Evolutionary conservation across 305 asterid genomes (phyloP).

Genomic region (Fraxinus sp.): DNA sequence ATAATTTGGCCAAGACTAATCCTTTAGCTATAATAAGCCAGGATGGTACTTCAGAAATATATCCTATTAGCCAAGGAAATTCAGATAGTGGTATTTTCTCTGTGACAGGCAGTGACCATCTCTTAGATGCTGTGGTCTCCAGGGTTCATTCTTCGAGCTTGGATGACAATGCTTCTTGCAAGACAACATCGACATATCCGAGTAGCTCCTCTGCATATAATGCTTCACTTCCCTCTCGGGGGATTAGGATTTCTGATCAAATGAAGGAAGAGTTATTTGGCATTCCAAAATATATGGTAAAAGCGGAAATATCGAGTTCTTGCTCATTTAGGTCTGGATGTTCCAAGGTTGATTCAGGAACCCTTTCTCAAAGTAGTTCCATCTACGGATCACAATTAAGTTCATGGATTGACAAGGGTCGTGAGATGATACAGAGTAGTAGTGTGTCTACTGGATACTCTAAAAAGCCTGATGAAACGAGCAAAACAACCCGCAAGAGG

Average conservation of each 20-base stretch:
- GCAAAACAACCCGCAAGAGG: conserved; percentile 64
- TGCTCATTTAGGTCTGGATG: conserved; percentile 38
- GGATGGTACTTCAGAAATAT: conserved; percentile 35
- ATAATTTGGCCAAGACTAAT: conserved; percentile 24
- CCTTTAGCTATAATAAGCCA: conserved; percentile 24
- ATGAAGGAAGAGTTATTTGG: conserved; percentile 48
- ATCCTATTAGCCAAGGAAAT: conserved; percentile 37
- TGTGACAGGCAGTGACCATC: conserved; percentile 38
- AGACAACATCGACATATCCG: conserved; percentile 41
- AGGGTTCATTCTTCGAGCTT: conserved; percentile 36
- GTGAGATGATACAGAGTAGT: conserved; percentile 38
- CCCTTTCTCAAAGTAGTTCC: conserved; percentile 50
- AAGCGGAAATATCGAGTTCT: conserved; percentile 38
- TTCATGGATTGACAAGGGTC: conserved; percentile 56
- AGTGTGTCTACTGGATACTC: conserved; percentile 53
- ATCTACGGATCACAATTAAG: conserved; percentile 52
- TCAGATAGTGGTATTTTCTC: conserved; percentile 40
- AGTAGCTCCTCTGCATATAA: conserved; percentile 43
- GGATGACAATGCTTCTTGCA: conserved; percentile 53
- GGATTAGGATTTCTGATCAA: conserved; percentile 34
- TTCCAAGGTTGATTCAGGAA: conserved; percentile 39
- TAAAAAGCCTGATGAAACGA: conserved; percentile 43
- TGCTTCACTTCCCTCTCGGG: conserved; percentile 37
- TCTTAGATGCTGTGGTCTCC: conserved; percentile 63
- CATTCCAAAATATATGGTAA: conserved; percentile 41